Base-by-base conservation (phyloP, 495 filamentous ascomycete species). In the Neurospora sp. region DNA sequence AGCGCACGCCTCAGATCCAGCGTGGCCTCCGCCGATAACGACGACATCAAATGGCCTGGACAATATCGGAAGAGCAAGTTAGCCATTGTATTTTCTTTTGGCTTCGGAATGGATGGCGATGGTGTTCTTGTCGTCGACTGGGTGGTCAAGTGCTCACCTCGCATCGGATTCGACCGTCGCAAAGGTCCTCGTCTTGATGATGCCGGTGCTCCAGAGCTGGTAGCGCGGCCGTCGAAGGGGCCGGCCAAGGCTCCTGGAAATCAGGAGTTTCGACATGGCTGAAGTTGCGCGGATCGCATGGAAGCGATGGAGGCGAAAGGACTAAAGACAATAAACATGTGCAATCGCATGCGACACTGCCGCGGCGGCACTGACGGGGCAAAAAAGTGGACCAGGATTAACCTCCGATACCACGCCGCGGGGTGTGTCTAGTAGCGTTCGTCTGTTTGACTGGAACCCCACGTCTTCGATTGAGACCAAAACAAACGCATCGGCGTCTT, bases 21-120 rank as follows among this genome's bases (percentile, higher is more conserved):
- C 96, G 87, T 99, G 96, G 59, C 96, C 96, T 70, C 96, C 96
- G 61, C 96, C 96, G 71, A 99, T 94, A 14, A 99, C 94, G 61
- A 98, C 85, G 68, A 99, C 96, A 87, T 98, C 96, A 78, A 92
- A 97, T 10, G 89, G 85, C 71, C 93, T 94, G 48, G 2, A 8
- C 9, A n/a, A 2, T 66, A 20, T 59, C n/a, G 39, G 8, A 20
- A n/a, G 46, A 3, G 40, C 42, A 22, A 69, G 76, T 70, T 27
- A 40, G 42, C 1, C 42, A 42, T 38, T n/a, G n/a, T n/a, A n/a
- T n/a, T n/a, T n/a, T n/a, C n/a, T n/a, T n/a, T n/a, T n/a, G n/a
- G n/a, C n/a, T n/a, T n/a, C n/a, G n/a, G n/a, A n/a, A n/a, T n/a
- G n/a, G n/a, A 35, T 66, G 53, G 27, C 53, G 53, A 2, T 66